Percentiles rank a stretch among this genome's conserved stretches.
phyloP scores from a whole-genome alignment of 441 rosid species.

The Capsella rubella region DNA sequence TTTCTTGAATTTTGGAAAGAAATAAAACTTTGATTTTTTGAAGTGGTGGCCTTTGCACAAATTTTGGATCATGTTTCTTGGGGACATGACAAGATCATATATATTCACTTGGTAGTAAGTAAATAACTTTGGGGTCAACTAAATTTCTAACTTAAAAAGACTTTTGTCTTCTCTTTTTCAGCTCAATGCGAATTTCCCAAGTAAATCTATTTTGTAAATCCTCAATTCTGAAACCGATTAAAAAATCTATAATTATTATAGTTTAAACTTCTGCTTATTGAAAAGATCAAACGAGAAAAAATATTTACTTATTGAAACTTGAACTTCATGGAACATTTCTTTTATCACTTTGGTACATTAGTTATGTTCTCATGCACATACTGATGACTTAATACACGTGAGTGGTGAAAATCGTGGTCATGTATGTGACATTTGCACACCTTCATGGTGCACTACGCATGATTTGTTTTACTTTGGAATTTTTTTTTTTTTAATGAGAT shows the following conservation, averaged over 20 bases:
- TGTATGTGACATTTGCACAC: constrained; percentile 24
- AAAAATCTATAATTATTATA: neutral
- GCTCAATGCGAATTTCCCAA: constrained; percentile 2
- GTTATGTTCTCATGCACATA: constrained; percentile 11
- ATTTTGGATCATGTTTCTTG: constrained; percentile 40
- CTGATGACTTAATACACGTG: constrained; percentile 33
- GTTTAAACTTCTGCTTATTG: neutral
- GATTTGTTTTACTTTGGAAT: constrained; percentile 17
- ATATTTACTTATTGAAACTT: constrained; percentile 7
- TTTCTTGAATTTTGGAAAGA: neutral
- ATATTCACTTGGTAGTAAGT: constrained; percentile 18
- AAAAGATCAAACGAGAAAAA: neutral
- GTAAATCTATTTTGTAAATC: neutral
- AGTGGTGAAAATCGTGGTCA: constrained; percentile 23
- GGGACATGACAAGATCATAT: constrained; percentile 24
- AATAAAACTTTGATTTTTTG: neutral
- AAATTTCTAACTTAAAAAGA: constrained; percentile 16
- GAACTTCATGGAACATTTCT: constrained; percentile 15
- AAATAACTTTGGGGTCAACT: constrained; percentile 10
- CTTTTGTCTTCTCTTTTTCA: constrained; percentile 27
- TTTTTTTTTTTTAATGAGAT: constrained; percentile 9
- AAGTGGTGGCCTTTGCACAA: constrained; percentile 31
- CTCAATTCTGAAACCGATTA: neutral
- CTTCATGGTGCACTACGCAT: constrained; percentile 19
- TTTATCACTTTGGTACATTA: constrained; percentile 17